Evolutionary conservation across 345 rosid species (phyloP).

Genomic region (Alliaria petiolata): DNA sequence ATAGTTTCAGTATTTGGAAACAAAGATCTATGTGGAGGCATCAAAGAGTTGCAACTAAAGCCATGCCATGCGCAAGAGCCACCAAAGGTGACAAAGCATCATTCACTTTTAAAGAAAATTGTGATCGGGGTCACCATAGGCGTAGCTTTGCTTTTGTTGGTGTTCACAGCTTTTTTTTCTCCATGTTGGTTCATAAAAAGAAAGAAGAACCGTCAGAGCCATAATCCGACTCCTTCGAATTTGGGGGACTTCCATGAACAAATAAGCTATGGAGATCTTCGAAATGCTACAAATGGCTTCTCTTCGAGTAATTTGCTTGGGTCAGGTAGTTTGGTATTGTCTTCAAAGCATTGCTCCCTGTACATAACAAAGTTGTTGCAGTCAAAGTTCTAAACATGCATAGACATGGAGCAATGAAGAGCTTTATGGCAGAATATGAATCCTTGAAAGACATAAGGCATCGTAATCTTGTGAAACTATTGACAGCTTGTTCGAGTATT

Average conservation of each 20-base stretch:
- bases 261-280: conserved; percentile 26
- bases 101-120: too few relatives aligned
- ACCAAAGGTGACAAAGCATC: too few relatives aligned
- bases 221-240: too few relatives aligned
- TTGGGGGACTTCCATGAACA: not conserved
- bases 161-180: too few relatives aligned
- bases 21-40: too few relatives aligned
- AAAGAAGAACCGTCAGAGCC: too few relatives aligned
- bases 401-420: conserved; percentile 37
- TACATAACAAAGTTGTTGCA: conserved; percentile 6
- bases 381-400: conserved; percentile 40
- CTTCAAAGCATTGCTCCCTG: not conserved
- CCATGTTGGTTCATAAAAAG: too few relatives aligned
- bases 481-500: conserved; percentile 34
- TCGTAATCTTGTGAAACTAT: conserved; percentile 40
- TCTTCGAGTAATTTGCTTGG: conserved; percentile 25
- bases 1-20: too few relatives aligned
- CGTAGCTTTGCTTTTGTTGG: too few relatives aligned
- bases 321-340: conserved; percentile 13
- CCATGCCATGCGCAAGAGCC: too few relatives aligned
- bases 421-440: conserved; percentile 46
- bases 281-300: conserved; percentile 25
- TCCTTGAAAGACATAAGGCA: conserved; percentile 36
- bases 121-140: too few relatives aligned
- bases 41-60: too few relatives aligned